Evolutionary conservation across 164 flowering plant species (phyloP).

Genomic region (Vitis riparia): DNA sequence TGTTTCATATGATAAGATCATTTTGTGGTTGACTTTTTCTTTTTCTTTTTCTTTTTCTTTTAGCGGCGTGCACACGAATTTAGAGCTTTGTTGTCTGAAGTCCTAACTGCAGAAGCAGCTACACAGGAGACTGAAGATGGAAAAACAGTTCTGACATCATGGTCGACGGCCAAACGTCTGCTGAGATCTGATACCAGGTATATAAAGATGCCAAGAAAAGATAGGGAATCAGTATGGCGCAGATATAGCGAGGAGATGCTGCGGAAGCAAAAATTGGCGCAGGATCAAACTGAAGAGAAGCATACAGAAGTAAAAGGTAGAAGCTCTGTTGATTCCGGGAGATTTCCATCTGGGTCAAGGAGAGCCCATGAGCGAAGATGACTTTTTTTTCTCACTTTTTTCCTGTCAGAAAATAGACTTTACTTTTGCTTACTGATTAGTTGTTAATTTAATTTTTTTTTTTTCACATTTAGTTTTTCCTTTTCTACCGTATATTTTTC

Average conservation of each 20-base stretch:
- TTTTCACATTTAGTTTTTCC: background rate
- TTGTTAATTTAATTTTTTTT: background rate
- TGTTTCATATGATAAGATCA: background rate
- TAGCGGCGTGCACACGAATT: conserved; percentile 76
- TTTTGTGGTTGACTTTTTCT: background rate
- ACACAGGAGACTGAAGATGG: conserved; percentile 69
- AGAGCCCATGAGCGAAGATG: conserved; percentile 47
- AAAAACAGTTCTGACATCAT: conserved; percentile 74
- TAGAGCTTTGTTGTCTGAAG: conserved; percentile 65
- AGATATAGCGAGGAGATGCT: conserved; percentile 66
- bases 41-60: conserved; percentile 1
- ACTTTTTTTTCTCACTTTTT: background rate
- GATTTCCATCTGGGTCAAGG: conserved; percentile 35
- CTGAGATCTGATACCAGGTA: conserved; percentile 76
- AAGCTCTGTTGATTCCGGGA: conserved; percentile 41
- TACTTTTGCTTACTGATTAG: background rate
- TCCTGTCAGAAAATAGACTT: no score
- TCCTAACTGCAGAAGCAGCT: conserved; percentile 68
- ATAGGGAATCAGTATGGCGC: conserved; percentile 84
- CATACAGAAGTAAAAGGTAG: conserved; percentile 34
- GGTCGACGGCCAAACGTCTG: conserved; percentile 87
- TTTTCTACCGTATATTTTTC: no score
- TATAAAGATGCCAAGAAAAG: conserved; percentile 81
- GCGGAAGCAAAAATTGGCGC: conserved; percentile 50
- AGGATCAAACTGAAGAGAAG: conserved; percentile 50